Percentiles rank a stretch among this genome's conserved stretches.
These are phyloP conservation scores for Remersonia thermophila DNA, from an alignment of 2,329 filamentous ascomycete species.

Conservation along the genomic window DNA sequence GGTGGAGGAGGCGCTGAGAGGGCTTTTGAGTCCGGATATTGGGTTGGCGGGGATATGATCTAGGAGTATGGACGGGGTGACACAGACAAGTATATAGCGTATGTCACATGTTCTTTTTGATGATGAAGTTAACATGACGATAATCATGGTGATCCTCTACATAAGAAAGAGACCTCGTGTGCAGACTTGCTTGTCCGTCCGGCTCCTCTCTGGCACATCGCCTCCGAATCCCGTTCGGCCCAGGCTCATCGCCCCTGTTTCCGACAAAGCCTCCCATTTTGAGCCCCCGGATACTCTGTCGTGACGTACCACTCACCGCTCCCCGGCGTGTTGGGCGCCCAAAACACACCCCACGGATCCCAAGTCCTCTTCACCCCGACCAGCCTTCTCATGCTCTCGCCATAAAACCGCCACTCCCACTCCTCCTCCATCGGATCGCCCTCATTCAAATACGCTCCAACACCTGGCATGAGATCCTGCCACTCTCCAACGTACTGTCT, in stretches of 20 bases:
- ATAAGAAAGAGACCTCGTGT: too few relatives aligned
- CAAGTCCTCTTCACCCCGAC: constrained; percentile 27
- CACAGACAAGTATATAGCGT: too few relatives aligned
- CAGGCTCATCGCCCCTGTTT: background rate
- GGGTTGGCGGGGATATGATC: too few relatives aligned
- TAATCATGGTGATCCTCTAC: too few relatives aligned
- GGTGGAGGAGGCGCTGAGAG: too few relatives aligned
- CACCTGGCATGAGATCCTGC: constrained; percentile 11
- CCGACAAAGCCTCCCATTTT: constrained; percentile 16
- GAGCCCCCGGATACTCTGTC: constrained; percentile 10
- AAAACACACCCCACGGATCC: constrained; percentile 28
- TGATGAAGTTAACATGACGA: too few relatives aligned
- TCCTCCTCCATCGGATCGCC: constrained; percentile 12
- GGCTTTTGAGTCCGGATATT: too few relatives aligned
- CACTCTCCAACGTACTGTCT: constrained; percentile 7
- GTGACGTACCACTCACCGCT: constrained; percentile 15
- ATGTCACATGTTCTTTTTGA: too few relatives aligned
- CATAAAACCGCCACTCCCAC: constrained; percentile 15
- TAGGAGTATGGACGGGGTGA: too few relatives aligned
- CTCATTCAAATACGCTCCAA: constrained; percentile 15
- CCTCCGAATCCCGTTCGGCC: too few relatives aligned
- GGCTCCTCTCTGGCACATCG: too few relatives aligned
- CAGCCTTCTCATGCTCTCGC: constrained; percentile 19
- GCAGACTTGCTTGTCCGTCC: too few relatives aligned
- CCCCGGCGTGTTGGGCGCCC: constrained; percentile 11